Evolutionary conservation across 352 stramenopile species (phyloP).

Genomic region (Halophytophthora batemanensis): DNA sequence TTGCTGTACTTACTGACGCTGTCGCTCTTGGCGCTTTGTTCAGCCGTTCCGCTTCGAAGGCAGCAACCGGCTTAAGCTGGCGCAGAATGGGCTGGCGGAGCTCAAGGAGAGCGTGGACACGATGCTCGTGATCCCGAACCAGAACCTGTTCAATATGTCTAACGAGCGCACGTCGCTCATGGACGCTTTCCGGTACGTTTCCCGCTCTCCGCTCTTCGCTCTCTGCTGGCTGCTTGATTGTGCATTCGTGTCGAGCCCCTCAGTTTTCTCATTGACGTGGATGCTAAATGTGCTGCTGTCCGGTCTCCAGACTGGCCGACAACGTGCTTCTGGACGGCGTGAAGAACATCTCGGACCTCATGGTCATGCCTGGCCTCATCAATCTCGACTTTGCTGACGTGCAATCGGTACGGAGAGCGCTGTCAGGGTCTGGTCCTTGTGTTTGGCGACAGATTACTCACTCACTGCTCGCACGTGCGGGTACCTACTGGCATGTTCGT

Average conservation of each 20-base stretch:
- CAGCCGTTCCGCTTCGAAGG: conserved; percentile 85
- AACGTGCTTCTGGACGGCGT: conserved; percentile 84
- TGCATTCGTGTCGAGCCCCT: background rate
- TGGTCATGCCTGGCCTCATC: conserved; percentile 87
- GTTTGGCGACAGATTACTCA: background rate
- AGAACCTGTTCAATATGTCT: conserved; percentile 89
- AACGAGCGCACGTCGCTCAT: conserved; percentile 85
- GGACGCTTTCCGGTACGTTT: conserved; percentile 74
- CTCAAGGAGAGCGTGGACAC: conserved; percentile 85
- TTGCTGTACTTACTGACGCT: conserved; percentile 3
- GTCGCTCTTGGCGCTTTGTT: background rate
- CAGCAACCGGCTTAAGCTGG: conserved; percentile 77
- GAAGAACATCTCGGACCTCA: conserved; percentile 88
- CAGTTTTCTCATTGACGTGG: background rate
- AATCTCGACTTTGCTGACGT: conserved; percentile 88
- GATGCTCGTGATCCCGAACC: conserved; percentile 88
- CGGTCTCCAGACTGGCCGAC: conserved; percentile 57
- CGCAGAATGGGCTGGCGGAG: conserved; percentile 68
- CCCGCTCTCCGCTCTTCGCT: background rate
- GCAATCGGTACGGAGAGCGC: conserved; percentile 48
- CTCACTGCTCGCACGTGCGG: background rate
- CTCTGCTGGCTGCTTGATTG: background rate
- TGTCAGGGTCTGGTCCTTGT: background rate
- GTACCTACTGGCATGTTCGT: background rate
- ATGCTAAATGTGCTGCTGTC: background rate